Evolutionary conservation across 371 early-diverging fungal genomes (phyloP).

Genomic region (Mortierella sp.): DNA sequence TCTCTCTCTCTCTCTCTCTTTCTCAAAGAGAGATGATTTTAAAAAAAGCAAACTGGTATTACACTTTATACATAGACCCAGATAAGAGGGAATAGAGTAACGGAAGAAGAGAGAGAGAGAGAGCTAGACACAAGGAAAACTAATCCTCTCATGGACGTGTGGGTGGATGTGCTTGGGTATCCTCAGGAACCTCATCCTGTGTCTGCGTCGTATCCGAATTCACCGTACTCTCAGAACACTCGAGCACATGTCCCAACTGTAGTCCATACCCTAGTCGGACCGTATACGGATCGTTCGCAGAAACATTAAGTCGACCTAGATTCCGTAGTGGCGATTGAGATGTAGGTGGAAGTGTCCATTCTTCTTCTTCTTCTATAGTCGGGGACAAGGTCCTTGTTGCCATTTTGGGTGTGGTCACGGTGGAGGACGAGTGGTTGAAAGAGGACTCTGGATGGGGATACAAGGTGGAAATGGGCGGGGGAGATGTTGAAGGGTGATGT

Average conservation of each 20-base stretch:
- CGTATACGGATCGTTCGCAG: no score
- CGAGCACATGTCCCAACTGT: background rate
- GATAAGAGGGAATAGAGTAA: background rate
- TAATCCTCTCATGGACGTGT: background rate
- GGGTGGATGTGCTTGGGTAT: background rate
- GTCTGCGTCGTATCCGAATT: background rate
- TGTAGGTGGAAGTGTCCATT: background rate
- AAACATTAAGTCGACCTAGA: no score
- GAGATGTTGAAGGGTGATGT: background rate
- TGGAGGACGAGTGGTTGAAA: background rate
- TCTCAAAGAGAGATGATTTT: no score
- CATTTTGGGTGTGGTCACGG: background rate
- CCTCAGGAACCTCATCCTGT: background rate
- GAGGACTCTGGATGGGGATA: background rate
- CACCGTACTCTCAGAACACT: background rate
- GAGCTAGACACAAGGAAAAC: no score
- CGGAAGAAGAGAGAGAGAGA: background rate
- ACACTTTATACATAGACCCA: conserved; percentile 19
- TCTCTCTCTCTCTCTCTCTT: background rate
- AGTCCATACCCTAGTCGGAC: no score
- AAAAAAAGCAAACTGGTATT: no score
- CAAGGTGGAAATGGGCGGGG: background rate
- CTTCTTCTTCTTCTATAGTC: conserved; percentile 11
- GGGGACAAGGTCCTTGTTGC: conserved; percentile 19
- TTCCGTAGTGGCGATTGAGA: background rate